Base-by-base conservation (phyloP, 495 filamentous ascomycete species). In the Echria macrotheca region DNA sequence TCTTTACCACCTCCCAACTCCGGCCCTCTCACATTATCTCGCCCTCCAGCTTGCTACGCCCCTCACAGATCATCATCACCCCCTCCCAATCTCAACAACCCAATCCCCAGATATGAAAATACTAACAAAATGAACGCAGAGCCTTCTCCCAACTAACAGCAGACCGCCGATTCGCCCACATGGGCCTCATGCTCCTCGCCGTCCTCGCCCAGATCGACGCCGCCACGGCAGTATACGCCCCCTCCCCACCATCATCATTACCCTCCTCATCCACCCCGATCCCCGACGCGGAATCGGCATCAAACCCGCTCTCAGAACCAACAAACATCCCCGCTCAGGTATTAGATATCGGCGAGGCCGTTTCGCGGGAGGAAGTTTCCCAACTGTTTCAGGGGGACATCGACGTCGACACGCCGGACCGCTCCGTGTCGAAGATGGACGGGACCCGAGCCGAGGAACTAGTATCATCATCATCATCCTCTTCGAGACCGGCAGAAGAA, bases 151-250 rank as follows among this genome's bases (percentile, higher is more conserved):
- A 81, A 21, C 68, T 91, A 11, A 66, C 86, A 4, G 80, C 80
- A 7, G 85, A 89, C 65, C 77, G 71, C 29, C 85, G 87, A 51
- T 89, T 86, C 60, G 78, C 86, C n/a, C 69, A 84, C 1, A 73
- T 93, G n/a, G 88, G 88, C n/a, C 68, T 89, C 12, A 76, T 86
- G 36, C 72, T 94, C 5, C 40, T 90, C n/a, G 81, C 77, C 14
- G 67, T 74, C 11, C 64, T 91, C 37, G 83, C 83, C 19, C 77
- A 81, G 50, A 64, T 86, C 36, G 64, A 74, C 50, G 44, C 65
- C 71, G 9, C 65, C 80, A 36, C 44, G 41, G 0, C 44, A 22
- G 6, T 60, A 70, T 14, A 45, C 58, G 18, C 52, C 15, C 17
- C 38, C 17, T 6, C 58, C 1, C 22, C 42, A n/a, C n/a, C n/a